Evolutionary conservation across 208 protist species (phyloP), one percentile per base, ranked within the genome.

Genomic region (Trypanosoma cruzi): DNA sequence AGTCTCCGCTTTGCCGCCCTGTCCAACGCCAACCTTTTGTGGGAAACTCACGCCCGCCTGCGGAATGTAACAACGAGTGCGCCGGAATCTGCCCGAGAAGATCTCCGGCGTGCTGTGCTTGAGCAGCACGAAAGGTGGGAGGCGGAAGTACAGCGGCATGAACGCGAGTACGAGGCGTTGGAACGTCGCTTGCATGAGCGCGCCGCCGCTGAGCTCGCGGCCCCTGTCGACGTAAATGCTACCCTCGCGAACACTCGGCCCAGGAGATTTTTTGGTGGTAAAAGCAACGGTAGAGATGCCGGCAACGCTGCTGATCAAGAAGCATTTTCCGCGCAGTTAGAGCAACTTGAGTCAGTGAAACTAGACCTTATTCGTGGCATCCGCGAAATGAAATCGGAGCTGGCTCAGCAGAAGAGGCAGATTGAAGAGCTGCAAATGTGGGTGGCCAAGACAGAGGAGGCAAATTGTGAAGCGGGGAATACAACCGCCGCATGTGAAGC

Each of bases 291-390:
- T 50, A 63, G 37, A 34, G 46, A 20, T 6, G 31, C 24, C 24
- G 48, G 29, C 14, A 68, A 37, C 22, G 48, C 32, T 14, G 49
- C 24, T 32, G 60, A 62, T n/a, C 31, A 49, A 56, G 10, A 31
- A 44, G 56, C 2, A 37, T 65, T 70, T 32, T 26, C 67, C 0
- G 75, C 67, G 6, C 67, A 87, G 42, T 50, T 90, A 28, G 70
- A 80, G 18, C 64, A 66, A 50, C 81, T 90, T 59, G 88, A 93
- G 70, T 50, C 80, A 10, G 74, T 74, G 29, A 75, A 91, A 0
- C 64, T 75, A 22, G 73, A 78, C 10, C 64, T 91, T 22, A 58
- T 91, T 29, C 46, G 84, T 16, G 74, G 46, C 60, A 67, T 84
- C 28, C 22, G 28, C 4, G 42, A 53, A 29, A 61, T 73, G 26